Base-by-base conservation (phyloP, 2,329 filamentous ascomycete species). In the Thermochaetoides dissita region DNA sequence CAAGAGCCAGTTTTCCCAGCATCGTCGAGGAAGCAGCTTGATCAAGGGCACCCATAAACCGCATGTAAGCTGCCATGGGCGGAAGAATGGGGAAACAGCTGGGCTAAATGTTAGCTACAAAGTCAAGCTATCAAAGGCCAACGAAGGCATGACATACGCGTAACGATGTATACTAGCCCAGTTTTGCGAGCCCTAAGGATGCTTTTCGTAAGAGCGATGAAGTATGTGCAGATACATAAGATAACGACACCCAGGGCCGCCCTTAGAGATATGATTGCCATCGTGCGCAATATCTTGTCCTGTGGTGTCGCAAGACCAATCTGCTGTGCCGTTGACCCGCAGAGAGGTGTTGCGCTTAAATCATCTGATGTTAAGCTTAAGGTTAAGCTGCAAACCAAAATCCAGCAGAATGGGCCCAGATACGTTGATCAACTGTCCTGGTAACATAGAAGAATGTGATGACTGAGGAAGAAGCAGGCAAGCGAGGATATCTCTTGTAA, bases 1-100 rank as follows among this genome's bases (percentile, higher is more conserved):
- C 77, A 71, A 66, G 36, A 81, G 56, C 71, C 78, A 78, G 40
- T 64, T 52, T 42, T 75, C 64, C 61, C 71, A 77, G 59, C 65
- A 71, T 10, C 65, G 61, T 36, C 60, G 60, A 1, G 79, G 79
- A 0, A 82, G 60, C 10, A 58, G 53, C 44, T 65, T 66, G 49
- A 82, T 64, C 10, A 81, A 43, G 3, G 72, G 71, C 8, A 75
- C 53, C 69, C 68, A 78, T 34, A 78, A 46, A 39, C 57, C 57
- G 49, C 68, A 63, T 2, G 71, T 71, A 28, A 78, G 52, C 42
- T 79, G 64, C 72, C 76, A 81, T 17, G 66, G 52, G 10, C 65
- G 50, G 49, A 68, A 71, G 53, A 72, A 69, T 1, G 70, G 65
- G 12, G 61, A 64, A 35, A 64, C 55, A 10, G 71, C 71, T 75